Evolutionary conservation across 305 asterid genomes (phyloP).

Genomic region (Coffea humblotiana): DNA sequence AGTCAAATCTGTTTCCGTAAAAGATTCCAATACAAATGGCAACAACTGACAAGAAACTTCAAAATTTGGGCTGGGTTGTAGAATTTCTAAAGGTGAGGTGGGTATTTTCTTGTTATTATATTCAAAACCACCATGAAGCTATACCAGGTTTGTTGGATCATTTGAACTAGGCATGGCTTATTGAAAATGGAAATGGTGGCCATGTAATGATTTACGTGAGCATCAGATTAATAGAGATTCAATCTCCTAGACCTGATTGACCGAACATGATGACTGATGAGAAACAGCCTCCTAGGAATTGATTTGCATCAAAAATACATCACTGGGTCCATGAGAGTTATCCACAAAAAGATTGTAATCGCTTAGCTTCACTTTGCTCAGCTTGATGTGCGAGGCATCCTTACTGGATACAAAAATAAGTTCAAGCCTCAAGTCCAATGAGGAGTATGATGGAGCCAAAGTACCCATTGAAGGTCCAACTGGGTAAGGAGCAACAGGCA

Average conservation of each 20-base stretch:
- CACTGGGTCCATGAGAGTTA: constrained; percentile 28
- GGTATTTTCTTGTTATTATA: constrained; percentile 32
- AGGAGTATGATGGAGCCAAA: constrained; percentile 76
- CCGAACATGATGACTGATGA: constrained; percentile 26
- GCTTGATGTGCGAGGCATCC: constrained; percentile 55
- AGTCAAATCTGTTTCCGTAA: constrained; percentile 33
- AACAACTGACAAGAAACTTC: constrained; percentile 41
- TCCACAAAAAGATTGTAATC: constrained; percentile 19
- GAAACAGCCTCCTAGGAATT: constrained; percentile 28
- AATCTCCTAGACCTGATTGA: constrained; percentile 31
- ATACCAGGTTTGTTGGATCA: constrained; percentile 42
- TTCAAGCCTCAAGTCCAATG: constrained; percentile 70
- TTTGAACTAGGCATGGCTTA: constrained; percentile 53
- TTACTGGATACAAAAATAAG: constrained; percentile 49
- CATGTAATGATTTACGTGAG: constrained; percentile 33
- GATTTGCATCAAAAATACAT: constrained; percentile 39
- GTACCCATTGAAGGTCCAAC: constrained; percentile 69
- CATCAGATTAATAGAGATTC: constrained; percentile 34
- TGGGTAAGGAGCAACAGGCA: constrained; percentile 88
- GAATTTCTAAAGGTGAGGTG: constrained; percentile 36
- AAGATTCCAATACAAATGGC: constrained; percentile 46
- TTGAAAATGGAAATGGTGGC: constrained; percentile 39
- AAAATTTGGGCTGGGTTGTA: constrained; percentile 48
- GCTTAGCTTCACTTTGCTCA: constrained; percentile 26
- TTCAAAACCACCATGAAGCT: constrained; percentile 52